Conservation (phyloP, 139 green algal genomes). For the Astrephomene gubernaculifera region DNA sequence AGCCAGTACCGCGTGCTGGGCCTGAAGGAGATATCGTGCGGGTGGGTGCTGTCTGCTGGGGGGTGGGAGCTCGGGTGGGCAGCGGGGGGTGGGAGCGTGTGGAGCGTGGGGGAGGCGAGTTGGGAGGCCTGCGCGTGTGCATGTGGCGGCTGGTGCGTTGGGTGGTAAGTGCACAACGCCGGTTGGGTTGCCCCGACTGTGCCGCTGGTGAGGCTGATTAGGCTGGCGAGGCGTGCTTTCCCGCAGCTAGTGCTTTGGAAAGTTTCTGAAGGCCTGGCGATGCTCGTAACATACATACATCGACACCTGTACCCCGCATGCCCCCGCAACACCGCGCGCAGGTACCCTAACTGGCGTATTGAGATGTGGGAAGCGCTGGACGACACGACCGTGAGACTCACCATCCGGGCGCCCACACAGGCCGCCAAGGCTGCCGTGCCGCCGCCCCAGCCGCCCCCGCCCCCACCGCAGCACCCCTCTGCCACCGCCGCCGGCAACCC, state of each 20-base stretch:
- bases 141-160: too few species aligned
- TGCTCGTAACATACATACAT: too few species aligned
- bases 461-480: too few species aligned
- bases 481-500: not conserved
- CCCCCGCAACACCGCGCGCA: not conserved
- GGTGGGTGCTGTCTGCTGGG: not conserved
- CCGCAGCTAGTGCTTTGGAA: too few species aligned
- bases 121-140: too few species aligned
- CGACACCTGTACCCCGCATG: too few species aligned
- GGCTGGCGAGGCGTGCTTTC: too few species aligned
- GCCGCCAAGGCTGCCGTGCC: not conserved
- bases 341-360: constrained; percentile 41
- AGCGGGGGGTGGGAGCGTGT: not conserved
- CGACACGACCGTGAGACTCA: constrained; percentile 19
- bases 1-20: constrained; percentile 51
- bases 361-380: constrained; percentile 43
- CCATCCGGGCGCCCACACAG: constrained; percentile 21
- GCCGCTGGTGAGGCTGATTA: too few species aligned
- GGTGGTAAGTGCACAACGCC: too few species aligned
- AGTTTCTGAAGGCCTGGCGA: too few species aligned
- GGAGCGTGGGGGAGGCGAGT: not conserved
- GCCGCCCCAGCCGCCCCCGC: not conserved
- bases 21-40: constrained; percentile 44
- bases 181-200: too few species aligned
- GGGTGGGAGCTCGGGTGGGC: not conserved